Evolutionary conservation across 169 alveolate genomes (phyloP).

Genomic region (Perkinsus marinus): DNA sequence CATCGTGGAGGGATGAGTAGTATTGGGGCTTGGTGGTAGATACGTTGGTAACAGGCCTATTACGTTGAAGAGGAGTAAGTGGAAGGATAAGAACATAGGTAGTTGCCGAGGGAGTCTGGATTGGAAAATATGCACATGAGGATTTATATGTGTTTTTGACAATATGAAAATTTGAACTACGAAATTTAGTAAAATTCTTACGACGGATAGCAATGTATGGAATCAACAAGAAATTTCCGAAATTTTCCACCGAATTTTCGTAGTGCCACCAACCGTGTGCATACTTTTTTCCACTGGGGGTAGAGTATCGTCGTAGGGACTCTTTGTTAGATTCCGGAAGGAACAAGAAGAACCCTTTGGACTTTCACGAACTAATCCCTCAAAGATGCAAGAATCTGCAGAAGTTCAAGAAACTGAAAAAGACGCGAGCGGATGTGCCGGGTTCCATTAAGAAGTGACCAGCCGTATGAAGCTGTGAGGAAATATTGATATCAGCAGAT

Average conservation of each 20-base stretch:
- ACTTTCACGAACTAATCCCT: neutral
- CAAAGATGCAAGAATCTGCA: neutral
- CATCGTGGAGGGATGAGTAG: too few relatives aligned
- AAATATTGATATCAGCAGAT: neutral
- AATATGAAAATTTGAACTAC: too few relatives aligned
- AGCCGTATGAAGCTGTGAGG: neutral
- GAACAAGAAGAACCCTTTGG: neutral
- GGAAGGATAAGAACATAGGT: conserved; percentile 62
- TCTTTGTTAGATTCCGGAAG: neutral
- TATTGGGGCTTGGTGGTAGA: neutral
- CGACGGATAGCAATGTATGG: too few relatives aligned
- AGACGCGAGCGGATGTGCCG: neutral
- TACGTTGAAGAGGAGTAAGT: conserved; percentile 57
- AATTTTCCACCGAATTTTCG: too few relatives aligned
- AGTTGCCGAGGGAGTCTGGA: neutral
- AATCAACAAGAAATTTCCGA: too few relatives aligned
- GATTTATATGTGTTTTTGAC: too few relatives aligned
- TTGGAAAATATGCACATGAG: too few relatives aligned
- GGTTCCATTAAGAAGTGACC: neutral
- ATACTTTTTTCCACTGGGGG: neutral
- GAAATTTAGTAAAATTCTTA: too few relatives aligned
- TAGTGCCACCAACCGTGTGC: neutral
- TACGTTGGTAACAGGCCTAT: conserved; percentile 82
- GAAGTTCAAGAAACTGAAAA: neutral
- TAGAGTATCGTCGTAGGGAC: neutral